Base-by-base conservation (phyloP, 805 yeast species). In the Scheffersomyces stipitis region DNA sequence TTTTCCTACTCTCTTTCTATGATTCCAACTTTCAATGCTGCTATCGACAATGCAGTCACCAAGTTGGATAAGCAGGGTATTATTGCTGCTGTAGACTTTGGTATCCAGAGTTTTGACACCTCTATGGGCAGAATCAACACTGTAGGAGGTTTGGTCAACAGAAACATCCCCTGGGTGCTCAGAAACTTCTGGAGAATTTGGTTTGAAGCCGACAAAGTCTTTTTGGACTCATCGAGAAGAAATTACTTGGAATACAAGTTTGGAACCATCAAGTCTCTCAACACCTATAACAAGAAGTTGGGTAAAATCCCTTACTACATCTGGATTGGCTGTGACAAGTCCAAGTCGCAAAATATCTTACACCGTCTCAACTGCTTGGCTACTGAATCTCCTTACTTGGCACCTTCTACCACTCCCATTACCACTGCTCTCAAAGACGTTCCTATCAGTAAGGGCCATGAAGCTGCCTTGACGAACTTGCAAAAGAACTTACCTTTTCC, bases 161-260 rank as follows among this genome's bases (percentile, higher is more conserved):
- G 95, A 52, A 84, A 84, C 56, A 80, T 77, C 42, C 82, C 87
- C 18, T 86, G 95, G 95, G 43, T 83, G 38, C 71, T 76, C 34
- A 72, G 95, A 56, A 83, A 86, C 20, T 86, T 86, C 56, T 86
- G 95, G 95, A 75, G 89, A 54, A 66, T 82, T 30, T 86, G 95
- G 95, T 86, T 86, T 59, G 95, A 86, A 60, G 82, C 83, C 36
- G 95, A 86, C 60, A 75, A 81, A 38, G 95, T 86, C 3, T 82
- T 78, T 51, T 71, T 86, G 47, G 95, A 86, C 54, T 80, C 89
- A 22, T 75, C 88, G 5, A 78, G 95, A 65, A 78, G 95, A 64
- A 88, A 83, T 52, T 86, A 85, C 62, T 71, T 86, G 51, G 95
- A 86, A 60, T 84, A 86, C 62, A 75, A 77, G 51, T 86, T 86